Percentiles rank a stretch among this genome's conserved stretches.
phyloP scores from a whole-genome alignment of 495 filamentous ascomycete species.

The Letharia lupina region DNA sequence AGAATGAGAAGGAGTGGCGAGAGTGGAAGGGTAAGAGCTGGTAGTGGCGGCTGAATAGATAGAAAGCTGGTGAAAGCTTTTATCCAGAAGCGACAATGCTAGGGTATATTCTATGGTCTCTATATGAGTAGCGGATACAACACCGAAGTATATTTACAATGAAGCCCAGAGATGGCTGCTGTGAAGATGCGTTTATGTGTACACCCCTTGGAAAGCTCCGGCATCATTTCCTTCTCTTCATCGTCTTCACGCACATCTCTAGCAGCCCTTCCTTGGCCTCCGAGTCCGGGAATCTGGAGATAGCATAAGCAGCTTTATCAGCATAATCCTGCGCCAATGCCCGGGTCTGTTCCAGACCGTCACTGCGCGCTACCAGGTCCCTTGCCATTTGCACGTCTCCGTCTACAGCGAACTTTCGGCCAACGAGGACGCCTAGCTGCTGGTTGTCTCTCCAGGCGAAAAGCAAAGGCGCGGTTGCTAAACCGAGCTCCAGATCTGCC shows the following conservation, averaged over 20 bases:
- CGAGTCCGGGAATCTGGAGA: constrained; percentile 74
- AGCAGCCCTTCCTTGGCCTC: constrained; percentile 86
- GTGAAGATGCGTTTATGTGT: constrained; percentile 3
- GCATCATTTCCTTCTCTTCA: constrained; percentile 74
- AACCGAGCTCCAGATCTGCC: constrained; percentile 84
- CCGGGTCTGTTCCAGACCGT: constrained; percentile 84
- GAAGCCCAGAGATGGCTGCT: background rate
- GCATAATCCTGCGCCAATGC: constrained; percentile 83
- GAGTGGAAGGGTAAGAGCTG: constrained; percentile 24
- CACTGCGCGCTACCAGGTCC: constrained; percentile 68
- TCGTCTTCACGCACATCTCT: constrained; percentile 87
- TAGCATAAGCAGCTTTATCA: constrained; percentile 75
- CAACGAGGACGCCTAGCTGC: constrained; percentile 80
- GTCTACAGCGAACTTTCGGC: constrained; percentile 73
- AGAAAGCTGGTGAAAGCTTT: background rate
- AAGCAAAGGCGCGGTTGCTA: constrained; percentile 90
- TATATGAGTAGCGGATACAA: constrained; percentile 17
- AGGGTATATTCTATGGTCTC: background rate
- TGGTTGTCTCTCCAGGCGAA: constrained; percentile 92
- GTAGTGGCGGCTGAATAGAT: constrained; percentile 16
- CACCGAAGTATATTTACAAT: constrained; percentile 2
- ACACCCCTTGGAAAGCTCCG: background rate
- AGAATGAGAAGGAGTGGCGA: constrained; percentile 8
- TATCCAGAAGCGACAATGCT: background rate
- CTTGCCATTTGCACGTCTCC: constrained; percentile 82